phyloP scores from a whole-genome alignment of 805 yeast genomes.

The Yamadazyma sp. region DNA sequence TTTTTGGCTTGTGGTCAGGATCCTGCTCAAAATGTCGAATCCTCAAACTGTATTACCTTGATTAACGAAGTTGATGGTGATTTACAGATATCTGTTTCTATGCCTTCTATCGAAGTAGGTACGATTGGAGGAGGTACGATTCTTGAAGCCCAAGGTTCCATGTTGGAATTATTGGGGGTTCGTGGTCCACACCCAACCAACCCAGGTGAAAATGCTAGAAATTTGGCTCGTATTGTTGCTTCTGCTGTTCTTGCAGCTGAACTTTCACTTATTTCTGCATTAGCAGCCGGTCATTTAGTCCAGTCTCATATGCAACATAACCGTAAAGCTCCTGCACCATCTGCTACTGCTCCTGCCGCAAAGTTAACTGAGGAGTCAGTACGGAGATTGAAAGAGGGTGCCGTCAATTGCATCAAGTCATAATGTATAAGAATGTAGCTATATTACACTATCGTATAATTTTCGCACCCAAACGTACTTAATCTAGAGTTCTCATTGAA shows the following conservation, averaged over 20 bases:
- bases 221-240: conserved; percentile 89
- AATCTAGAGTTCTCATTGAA: too few species aligned
- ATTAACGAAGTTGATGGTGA: conserved; percentile 74
- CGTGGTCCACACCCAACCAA: conserved; percentile 91
- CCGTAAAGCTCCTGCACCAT: conserved; percentile 58
- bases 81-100: conserved; percentile 89
- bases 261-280: conserved; percentile 88
- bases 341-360: conserved; percentile 16
- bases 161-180: conserved; percentile 92
- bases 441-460: too few species aligned
- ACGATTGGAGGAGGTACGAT: conserved; percentile 99
- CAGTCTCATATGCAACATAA: conserved; percentile 97
- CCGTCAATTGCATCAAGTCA: conserved; percentile 73
- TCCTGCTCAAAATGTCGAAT: conserved; percentile 99
- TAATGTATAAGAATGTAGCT: conserved; percentile 21
- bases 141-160: conserved; percentile 93
- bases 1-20: conserved; percentile 97
- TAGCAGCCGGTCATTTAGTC: conserved; percentile 98
- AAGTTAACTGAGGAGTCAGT: conserved; percentile 18
- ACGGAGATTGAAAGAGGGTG: conserved; percentile 51
- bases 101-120: conserved; percentile 99
- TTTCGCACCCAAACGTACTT: too few species aligned
- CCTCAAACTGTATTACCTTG: conserved; percentile 94
- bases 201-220: conserved; percentile 95
- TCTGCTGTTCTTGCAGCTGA: conserved; percentile 96